Base-by-base conservation (phyloP, 2,329 filamentous ascomycete species). In the Pseudocercospora fuligena region DNA sequence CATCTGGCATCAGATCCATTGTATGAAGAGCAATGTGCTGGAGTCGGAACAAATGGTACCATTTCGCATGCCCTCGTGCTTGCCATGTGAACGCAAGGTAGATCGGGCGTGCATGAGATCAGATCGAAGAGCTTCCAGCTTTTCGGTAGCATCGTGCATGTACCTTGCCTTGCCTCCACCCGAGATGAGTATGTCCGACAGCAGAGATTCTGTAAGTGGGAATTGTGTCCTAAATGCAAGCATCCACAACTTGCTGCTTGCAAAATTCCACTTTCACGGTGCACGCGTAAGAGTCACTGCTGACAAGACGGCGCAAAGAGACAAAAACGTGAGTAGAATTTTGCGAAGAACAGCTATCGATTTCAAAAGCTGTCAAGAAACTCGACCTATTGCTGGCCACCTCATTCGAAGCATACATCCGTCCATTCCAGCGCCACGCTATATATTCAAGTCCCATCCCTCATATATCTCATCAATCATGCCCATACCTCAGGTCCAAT, bases 361-460 rank as follows among this genome's bases (percentile, higher is more conserved):
- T n/a, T n/a, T n/a, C n/a, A n/a, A 21, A 47, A 8, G 11, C 43
- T 47, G 12, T 47, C 43, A 7, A 47, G n/a, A n/a, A n/a, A n/a
- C n/a, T n/a, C n/a, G n/a, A n/a, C n/a, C n/a, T n/a, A n/a, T n/a
- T n/a, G n/a, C n/a, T n/a, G n/a, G n/a, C n/a, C n/a, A n/a, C n/a
- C n/a, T n/a, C n/a, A n/a, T n/a, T n/a, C n/a, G n/a, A n/a, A n/a
- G n/a, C n/a, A n/a, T n/a, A n/a, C n/a, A n/a, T n/a, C n/a, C 12
- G 2, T 49, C 46, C n/a, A 2, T 12, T 23, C 56, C 63, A 65
- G 57, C 63, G 63, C 63, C 57, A 65, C 29, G 63, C 63, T 65
- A 51, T 29, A 23, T 5, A 21, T 21, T 21, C 14, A 16, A 2
- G 9, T 53, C 46, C n/a, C 46, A 49, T 25, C 19, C 12, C 8